Evolutionary conservation across 2,329 filamentous ascomycete species (phyloP).

Genomic region (Fusarium transvaalense): DNA sequence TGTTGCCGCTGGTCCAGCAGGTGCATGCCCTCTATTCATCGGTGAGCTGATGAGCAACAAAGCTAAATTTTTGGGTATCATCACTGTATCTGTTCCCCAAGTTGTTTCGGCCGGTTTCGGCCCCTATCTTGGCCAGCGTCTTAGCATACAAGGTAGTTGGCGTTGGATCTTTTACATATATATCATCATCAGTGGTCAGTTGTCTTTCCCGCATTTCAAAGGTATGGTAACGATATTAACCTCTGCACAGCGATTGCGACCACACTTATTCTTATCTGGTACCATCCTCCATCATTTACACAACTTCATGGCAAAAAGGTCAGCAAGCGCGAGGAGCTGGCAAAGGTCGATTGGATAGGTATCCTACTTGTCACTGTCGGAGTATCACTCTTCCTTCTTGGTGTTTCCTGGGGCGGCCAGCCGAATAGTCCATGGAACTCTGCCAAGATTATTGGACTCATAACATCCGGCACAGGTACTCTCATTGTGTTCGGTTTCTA

Average conservation of each 20-base stretch:
- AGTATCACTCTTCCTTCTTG: neutral
- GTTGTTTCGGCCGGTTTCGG: neutral
- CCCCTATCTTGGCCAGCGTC: neutral
- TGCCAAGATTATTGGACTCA: neutral
- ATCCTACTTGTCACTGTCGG: neutral
- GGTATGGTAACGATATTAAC: neutral
- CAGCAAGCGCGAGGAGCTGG: neutral
- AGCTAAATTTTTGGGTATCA: neutral
- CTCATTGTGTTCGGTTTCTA: neutral
- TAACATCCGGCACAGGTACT: neutral
- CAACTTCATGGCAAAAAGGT: neutral
- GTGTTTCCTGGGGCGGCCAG: neutral
- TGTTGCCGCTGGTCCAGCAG: neutral
- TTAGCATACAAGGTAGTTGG: neutral
- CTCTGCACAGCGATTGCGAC: neutral
- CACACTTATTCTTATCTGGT: neutral
- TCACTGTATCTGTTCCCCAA: neutral
- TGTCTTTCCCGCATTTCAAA: fast-evolving
- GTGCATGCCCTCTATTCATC: neutral
- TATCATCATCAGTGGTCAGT: neutral
- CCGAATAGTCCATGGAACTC: neutral
- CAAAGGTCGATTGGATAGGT: neutral
- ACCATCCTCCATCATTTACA: neutral
- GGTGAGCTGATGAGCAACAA: neutral
- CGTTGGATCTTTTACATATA: neutral